Conservation (phyloP, 2,329 filamentous ascomycete genomes). For the Neurospora crassa region DNA sequence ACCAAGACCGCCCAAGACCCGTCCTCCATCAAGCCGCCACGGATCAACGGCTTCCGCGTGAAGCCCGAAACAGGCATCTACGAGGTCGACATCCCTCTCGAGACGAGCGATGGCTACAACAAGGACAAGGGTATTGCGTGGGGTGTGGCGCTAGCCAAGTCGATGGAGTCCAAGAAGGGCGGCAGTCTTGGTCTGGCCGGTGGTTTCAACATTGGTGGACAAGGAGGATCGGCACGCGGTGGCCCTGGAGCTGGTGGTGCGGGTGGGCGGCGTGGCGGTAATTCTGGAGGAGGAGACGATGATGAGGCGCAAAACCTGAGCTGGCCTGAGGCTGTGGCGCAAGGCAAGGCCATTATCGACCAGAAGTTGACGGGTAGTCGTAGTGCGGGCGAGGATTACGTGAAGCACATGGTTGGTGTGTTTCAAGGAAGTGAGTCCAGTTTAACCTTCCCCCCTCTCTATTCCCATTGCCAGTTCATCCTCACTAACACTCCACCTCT, state of each 20-base stretch:
- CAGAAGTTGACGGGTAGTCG: conserved; percentile 77
- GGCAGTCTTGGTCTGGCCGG: conserved; percentile 63
- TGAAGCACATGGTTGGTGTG: conserved; percentile 86
- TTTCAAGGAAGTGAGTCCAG: conserved; percentile 65
- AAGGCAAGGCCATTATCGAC: conserved; percentile 63
- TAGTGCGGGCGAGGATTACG: conserved; percentile 57
- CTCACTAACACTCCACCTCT: conserved; percentile 8
- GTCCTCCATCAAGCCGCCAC: conserved; percentile 43
- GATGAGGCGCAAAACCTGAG: conserved; percentile 30
- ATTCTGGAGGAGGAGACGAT: conserved; percentile 19
- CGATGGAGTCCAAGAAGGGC: conserved; percentile 46
- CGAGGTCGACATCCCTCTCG: conserved; percentile 84
- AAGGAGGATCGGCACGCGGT: conserved; percentile 17
- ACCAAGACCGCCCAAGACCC: conserved; percentile 57
- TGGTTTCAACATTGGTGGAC: conserved; percentile 55
- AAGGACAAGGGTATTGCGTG: conserved; percentile 72
- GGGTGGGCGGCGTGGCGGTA: conserved; percentile 25
- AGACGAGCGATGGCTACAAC: conserved; percentile 67
- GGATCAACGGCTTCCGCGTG: conserved; percentile 66
- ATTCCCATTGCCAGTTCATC: conserved; percentile 1
- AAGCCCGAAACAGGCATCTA: conserved; percentile 77
- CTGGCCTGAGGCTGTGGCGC: conserved; percentile 58
- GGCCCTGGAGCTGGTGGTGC: conserved; percentile 17
- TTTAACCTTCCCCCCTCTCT: background rate
- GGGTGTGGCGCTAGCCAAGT: conserved; percentile 64